phyloP scores from a whole-genome alignment of 257 asterid genomes.

The Thymus mandschuricus region DNA sequence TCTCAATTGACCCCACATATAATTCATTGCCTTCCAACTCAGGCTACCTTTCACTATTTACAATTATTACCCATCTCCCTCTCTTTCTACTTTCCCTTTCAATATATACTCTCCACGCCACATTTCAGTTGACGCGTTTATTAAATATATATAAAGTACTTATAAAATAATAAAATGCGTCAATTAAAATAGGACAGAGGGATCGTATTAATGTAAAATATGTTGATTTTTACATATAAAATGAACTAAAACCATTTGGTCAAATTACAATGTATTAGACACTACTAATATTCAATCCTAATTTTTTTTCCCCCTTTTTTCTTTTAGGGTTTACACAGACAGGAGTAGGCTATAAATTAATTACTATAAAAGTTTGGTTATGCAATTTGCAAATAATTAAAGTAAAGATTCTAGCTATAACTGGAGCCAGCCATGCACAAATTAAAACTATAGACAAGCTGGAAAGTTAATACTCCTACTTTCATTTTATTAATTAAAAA shows the following conservation, averaged over 20 bases:
- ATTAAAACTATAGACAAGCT: neutral
- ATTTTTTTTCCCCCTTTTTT: neutral
- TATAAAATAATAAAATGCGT: too few relatives aligned
- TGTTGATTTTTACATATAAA: too few relatives aligned
- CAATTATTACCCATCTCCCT: conserved; percentile 3
- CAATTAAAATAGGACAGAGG: too few relatives aligned
- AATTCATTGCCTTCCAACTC: conserved; percentile 35
- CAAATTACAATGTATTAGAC: too few relatives aligned
- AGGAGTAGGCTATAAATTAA: neutral
- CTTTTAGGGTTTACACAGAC: neutral
- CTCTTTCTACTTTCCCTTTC: too few relatives aligned
- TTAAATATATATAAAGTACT: too few relatives aligned
- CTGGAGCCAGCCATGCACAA: conserved; percentile 29
- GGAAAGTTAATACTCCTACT: conserved; percentile 11
- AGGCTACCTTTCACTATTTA: conserved; percentile 24
- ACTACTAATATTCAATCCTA: too few relatives aligned
- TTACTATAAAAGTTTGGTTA: neutral
- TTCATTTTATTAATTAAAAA: neutral
- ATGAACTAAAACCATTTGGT: too few relatives aligned
- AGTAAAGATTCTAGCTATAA: neutral
- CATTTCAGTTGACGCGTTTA: too few relatives aligned
- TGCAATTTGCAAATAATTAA: neutral
- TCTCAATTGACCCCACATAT: conserved; percentile 18
- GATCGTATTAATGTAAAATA: too few relatives aligned
- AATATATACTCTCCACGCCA: too few relatives aligned